phyloP scores from a whole-genome alignment of 2,329 filamentous ascomycete genomes.

The Verticillium dahliae region DNA sequence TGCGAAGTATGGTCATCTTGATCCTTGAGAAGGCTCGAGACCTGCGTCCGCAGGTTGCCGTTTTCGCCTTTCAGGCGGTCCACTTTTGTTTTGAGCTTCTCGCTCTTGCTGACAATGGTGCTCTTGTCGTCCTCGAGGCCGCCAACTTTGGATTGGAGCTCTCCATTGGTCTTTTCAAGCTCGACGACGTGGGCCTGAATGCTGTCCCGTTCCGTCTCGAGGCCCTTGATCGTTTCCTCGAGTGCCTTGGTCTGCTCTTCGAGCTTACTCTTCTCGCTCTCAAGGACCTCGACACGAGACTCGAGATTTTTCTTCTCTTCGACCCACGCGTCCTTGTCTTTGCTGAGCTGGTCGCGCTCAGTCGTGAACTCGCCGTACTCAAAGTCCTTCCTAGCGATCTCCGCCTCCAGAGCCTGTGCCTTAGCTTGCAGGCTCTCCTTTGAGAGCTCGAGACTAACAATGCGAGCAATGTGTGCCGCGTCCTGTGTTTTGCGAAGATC shows the following conservation, averaged over 20 bases:
- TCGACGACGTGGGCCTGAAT: slow-evolving; percentile 3
- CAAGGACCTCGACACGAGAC: slow-evolving; percentile 6
- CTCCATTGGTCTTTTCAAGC: slow-evolving; percentile 3
- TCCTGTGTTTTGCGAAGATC: slow-evolving; percentile 9
- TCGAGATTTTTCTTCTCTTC: slow-evolving; percentile 10
- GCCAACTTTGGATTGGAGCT: slow-evolving; percentile 8
- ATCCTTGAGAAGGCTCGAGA: slow-evolving; percentile 7
- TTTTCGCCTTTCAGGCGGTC: slow-evolving; percentile 8
- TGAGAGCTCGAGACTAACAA: slow-evolving; percentile 10
- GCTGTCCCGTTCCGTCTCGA: slow-evolving; percentile 4
- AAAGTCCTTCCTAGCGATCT: slow-evolving; percentile 5
- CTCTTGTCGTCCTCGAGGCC: slow-evolving; percentile 7
- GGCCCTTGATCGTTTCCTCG: slow-evolving; percentile 1
- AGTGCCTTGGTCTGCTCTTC: not conserved
- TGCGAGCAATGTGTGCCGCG: slow-evolving; percentile 8
- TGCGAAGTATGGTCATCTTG: slow-evolving; percentile 10
- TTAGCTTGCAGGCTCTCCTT: slow-evolving; percentile 9
- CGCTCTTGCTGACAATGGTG: slow-evolving; percentile 5
- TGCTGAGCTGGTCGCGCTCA: slow-evolving; percentile 8
- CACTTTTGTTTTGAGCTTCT: slow-evolving; percentile 7
- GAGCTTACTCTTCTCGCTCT: slow-evolving; percentile 5
- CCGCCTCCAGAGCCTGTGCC: slow-evolving; percentile 6
- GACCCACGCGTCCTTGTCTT: slow-evolving; percentile 7
- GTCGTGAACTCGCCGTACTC: slow-evolving; percentile 9
- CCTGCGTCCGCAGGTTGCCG: slow-evolving; percentile 6